Evolutionary conservation across 352 stramenopile genomes (phyloP).

Genomic region (Phytophthora foliorum): DNA sequence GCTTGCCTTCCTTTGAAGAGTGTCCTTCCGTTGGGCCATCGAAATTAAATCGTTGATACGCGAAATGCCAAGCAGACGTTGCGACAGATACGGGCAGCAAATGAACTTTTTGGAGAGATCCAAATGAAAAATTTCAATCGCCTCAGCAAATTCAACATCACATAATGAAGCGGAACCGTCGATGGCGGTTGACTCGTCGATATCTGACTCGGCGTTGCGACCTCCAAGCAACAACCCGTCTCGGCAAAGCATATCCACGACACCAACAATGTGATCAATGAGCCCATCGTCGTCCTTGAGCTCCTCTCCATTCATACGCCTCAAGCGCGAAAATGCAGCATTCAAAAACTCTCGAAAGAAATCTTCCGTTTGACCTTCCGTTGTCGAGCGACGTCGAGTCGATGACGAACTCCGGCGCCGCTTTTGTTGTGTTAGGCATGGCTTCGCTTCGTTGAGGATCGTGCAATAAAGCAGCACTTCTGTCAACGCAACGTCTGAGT

Average conservation of each 20-base stretch:
- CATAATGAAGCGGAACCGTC: slow-evolving; percentile 30
- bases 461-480: slow-evolving; percentile 80
- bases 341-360: slow-evolving; percentile 88
- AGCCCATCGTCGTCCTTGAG: slow-evolving; percentile 86
- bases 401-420: slow-evolving; percentile 57
- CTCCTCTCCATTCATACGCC: slow-evolving; percentile 73
- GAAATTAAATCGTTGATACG: slow-evolving; percentile 81
- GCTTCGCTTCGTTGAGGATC: slow-evolving; percentile 79
- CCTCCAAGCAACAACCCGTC: slow-evolving; percentile 66
- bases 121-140: slow-evolving; percentile 86
- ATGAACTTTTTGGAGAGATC: slow-evolving; percentile 90
- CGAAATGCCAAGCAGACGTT: slow-evolving; percentile 76
- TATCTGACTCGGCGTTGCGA: slow-evolving; percentile 32
- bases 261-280: slow-evolving; percentile 76
- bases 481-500: slow-evolving; percentile 49
- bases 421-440: slow-evolving; percentile 73
- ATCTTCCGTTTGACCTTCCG: slow-evolving; percentile 65
- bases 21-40: slow-evolving; percentile 79
- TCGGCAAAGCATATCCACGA: slow-evolving; percentile 77
- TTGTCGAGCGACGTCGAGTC: slow-evolving; percentile 42
- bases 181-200: slow-evolving; percentile 32
- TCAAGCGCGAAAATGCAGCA: slow-evolving; percentile 71
- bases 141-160: slow-evolving; percentile 69
- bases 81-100: slow-evolving; percentile 84
- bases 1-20: slow-evolving; percentile 70